Conservation (phyloP, 805 yeast species). For the Pichia manshurica region DNA sequence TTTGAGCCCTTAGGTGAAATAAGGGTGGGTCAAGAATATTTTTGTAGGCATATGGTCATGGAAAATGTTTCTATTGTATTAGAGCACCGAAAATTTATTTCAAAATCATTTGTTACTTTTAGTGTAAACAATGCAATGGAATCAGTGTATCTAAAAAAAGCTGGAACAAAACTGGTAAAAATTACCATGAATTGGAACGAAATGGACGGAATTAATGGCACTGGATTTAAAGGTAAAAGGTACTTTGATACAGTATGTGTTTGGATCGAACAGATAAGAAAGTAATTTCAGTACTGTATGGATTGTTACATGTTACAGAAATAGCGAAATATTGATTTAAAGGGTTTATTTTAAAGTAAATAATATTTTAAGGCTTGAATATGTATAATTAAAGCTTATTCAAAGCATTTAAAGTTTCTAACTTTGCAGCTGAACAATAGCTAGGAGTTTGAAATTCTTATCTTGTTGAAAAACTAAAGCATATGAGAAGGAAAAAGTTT, state of each 20-base stretch:
- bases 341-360: no score
- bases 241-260: slow-evolving; percentile 37
- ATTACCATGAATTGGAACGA: slow-evolving; percentile 36
- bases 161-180: no score
- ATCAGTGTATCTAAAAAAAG: neutral
- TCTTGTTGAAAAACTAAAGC: no score
- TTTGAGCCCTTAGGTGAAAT: neutral
- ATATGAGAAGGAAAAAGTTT: no score
- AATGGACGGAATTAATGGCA: slow-evolving; percentile 66
- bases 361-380: no score
- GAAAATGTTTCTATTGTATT: slow-evolving; percentile 9
- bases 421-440: no score
- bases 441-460: no score
- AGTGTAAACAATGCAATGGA: slow-evolving; percentile 11
- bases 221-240: slow-evolving; percentile 45
- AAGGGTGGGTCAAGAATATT: neutral
- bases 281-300: no score
- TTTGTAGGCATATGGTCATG: neutral
- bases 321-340: no score
- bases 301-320: no score
- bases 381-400: no score
- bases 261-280: neutral
- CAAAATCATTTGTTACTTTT: slow-evolving; percentile 1
- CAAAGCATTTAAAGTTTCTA: no score
- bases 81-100: neutral